Conservation (phyloP, 2,329 filamentous ascomycete species). For the Aspergillus intermedius region DNA sequence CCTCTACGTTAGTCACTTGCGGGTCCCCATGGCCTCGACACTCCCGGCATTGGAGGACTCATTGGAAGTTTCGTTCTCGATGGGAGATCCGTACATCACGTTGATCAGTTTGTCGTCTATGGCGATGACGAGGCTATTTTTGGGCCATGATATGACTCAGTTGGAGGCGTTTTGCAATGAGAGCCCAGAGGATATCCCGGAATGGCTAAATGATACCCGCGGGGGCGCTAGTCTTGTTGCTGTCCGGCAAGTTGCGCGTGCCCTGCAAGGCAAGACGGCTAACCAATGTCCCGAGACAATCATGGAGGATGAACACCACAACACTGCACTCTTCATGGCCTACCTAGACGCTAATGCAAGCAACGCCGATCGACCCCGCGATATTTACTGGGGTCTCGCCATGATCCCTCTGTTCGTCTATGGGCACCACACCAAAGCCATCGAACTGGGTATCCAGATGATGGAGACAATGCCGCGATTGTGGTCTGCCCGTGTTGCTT, state of each 20-base stretch:
- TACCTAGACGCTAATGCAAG: conserved; percentile 39
- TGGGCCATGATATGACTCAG: conserved; percentile 53
- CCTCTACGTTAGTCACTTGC: conserved; percentile 58
- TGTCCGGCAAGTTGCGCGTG: conserved; percentile 50
- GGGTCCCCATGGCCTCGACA: conserved; percentile 46
- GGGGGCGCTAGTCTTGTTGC: conserved; percentile 53
- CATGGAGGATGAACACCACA: conserved; percentile 51
- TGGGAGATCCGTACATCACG: conserved; percentile 54
- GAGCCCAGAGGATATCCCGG: conserved; percentile 50
- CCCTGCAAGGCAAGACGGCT: conserved; percentile 56
- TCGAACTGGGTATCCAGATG: conserved; percentile 37
- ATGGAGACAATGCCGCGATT: conserved; percentile 37
- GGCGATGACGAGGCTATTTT: conserved; percentile 50
- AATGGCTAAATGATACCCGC: conserved; percentile 52
- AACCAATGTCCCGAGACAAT: conserved; percentile 42
- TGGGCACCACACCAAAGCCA: conserved; percentile 40
- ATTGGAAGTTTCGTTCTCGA: conserved; percentile 50
- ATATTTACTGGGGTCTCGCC: conserved; percentile 49
- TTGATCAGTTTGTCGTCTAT: conserved; percentile 55
- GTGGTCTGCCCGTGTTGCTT: conserved; percentile 41
- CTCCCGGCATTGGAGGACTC: conserved; percentile 49
- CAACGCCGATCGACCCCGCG: conserved; percentile 48
- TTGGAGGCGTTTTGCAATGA: conserved; percentile 53
- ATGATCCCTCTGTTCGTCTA: conserved; percentile 43
- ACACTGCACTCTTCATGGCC: conserved; percentile 44